phyloP scores from a whole-genome alignment of 768 basidiomycete genomes.

The Xerocomus spinulosus region DNA sequence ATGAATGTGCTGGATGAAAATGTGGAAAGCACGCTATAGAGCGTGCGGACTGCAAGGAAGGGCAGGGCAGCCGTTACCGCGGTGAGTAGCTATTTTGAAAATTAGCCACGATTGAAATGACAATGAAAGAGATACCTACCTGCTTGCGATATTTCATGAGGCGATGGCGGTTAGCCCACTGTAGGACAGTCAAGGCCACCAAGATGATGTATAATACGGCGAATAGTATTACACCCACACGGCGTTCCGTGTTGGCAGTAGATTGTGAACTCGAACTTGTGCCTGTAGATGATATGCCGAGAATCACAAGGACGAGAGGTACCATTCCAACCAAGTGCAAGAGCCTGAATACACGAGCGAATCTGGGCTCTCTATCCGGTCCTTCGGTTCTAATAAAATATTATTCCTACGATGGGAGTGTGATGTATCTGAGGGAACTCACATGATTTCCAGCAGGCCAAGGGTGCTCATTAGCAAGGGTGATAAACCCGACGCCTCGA shows the following conservation, averaged over 20 bases:
- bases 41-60: constrained; percentile 46
- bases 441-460: constrained; percentile 35
- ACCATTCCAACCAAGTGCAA: constrained; percentile 24
- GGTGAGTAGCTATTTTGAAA: constrained; percentile 43
- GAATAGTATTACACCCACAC: constrained; percentile 34
- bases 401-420: constrained; percentile 1
- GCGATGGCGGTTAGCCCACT: constrained; percentile 46
- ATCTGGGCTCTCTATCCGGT: constrained; percentile 17
- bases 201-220: constrained; percentile 39
- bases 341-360: constrained; percentile 20
- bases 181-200: constrained; percentile 43
- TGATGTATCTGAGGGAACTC: constrained; percentile 11
- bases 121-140: constrained; percentile 27
- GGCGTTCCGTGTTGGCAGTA: constrained; percentile 26
- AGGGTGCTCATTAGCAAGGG: constrained; percentile 37
- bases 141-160: constrained; percentile 25
- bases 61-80: constrained; percentile 55
- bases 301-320: constrained; percentile 32
- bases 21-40: constrained; percentile 53
- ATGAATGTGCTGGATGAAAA: constrained; percentile 47
- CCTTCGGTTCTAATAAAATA: constrained; percentile 25
- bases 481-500: constrained; percentile 37
- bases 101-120: constrained; percentile 8
- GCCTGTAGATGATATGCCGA: constrained; percentile 26
- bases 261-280: constrained; percentile 15